Evolutionary conservation across 177 flowering plant species (phyloP), one percentile per base, ranked within the genome.

Genomic region (Vitis hybrid): DNA sequence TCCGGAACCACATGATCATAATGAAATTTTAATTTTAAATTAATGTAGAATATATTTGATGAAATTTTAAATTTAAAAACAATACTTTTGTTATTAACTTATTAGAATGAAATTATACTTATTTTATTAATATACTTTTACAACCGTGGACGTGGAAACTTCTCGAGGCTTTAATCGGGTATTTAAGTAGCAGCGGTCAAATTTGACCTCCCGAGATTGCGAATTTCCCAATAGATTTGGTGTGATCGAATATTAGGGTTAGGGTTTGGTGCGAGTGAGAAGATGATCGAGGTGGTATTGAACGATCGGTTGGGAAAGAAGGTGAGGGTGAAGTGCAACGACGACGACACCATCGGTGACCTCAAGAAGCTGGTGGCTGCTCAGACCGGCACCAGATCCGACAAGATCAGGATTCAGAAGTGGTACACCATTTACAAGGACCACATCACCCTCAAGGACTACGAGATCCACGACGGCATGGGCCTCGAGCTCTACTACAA

Each of bases 401-500:
- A 92, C 50, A 92, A 92, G 87, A 90, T 92, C 58, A 61, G 95
- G 19, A 90, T 90, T 64, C 95, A 92, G 84, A 92, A 90, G 79
- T 92, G 97, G 97, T 92, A 90, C 77, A 90, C 10, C 66, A 78
- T 92, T 70, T 92, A 92, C 84, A 92, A 92, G 79, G 97, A 92
- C 22, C 97, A 91, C 70, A 91, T 91, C 80, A 91, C 97, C 45
- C 93, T 91, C 79, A 79, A 83, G 85, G 97, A 91, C 77, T 91
- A 91, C 78, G 97, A 91, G 80, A 90, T 91, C 64, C 94, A 90
- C 48, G 97, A 91, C 64, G 97, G 97, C 75, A 91, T 91, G 94
- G 97, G 93, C 67, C 94, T 91, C 67, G 94, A 91, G 78, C 97
- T 91, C 79, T 39, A 88, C 79, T 91, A 88, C 81, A 91, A 87